Evolutionary conservation across 2,329 filamentous ascomycete genomes (phyloP), one percentile per base, ranked within the genome.

Genomic region (Aureobasidium uvarum): DNA sequence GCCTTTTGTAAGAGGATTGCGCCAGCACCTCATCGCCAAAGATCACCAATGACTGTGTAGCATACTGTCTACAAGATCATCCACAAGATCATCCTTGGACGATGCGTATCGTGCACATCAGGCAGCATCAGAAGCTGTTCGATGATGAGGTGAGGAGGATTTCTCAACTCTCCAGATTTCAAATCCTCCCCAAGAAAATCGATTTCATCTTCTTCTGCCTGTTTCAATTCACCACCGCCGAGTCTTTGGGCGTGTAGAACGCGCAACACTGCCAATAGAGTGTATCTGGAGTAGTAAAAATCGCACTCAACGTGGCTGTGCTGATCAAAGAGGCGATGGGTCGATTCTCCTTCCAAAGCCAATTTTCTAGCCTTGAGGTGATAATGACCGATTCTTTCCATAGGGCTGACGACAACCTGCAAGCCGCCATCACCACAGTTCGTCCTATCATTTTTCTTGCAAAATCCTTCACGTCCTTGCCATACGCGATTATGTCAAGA

Each of bases 121-220:
- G 4, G 25, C 25, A 25, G 25, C 25, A 25, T 25, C 25, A 2
- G 4, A 25, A 25, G 25, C 25, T 25, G 25, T 4, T 25, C 25
- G 25, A 25, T 4, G 25, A 25, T 25, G 25, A 25, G 4, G 25
- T 25, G 20, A 14, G 5, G 8, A n/a, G 2, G 55, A 8, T 48
- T 41, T 48, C 46, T 59, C 55, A 18, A 18, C 33, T 28, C 25
- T 23, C n/a, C 2, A 36, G 28, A 36, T 48, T 60, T 43, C 56
- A 60, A 48, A 60, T 48, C 56, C 41, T 60, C 43, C 43, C 8
- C n/a, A 11, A 36, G 25, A 46, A 36, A 58, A 60, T 60, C 41
- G 56, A 60, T 38, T 60, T 28, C 28, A 13, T 28, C 14, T 7
- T 33, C 38, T 41, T 56, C 36, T 41, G 36, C 16, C 13, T 43